Percentiles rank a stretch among this genome's conserved stretches.
Evolutionary conservation across 73 alveolate genomes (phyloP).

Genomic region (Paramecium sexaurelia): DNA sequence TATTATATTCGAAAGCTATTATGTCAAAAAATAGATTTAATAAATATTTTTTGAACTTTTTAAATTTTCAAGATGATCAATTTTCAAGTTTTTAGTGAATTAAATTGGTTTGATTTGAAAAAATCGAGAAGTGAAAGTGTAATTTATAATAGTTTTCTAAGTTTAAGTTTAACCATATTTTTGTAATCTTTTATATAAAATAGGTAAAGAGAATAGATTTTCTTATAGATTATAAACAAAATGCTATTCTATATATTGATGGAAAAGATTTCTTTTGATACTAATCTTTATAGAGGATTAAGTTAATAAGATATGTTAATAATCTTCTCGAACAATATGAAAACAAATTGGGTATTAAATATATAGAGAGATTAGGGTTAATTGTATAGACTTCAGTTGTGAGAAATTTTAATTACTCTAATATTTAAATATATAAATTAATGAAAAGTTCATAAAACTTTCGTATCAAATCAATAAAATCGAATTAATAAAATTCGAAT

Average conservation of each 20-base stretch:
- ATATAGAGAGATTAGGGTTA: not conserved
- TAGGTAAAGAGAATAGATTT: not conserved
- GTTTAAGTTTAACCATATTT: not conserved
- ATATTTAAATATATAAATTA: not conserved
- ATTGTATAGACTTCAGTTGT: not conserved
- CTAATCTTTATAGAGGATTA: not conserved
- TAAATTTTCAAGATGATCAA: too few species aligned
- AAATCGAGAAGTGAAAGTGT: not conserved
- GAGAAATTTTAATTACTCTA: not conserved
- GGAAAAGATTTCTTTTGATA: not conserved
- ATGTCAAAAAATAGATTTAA: too few species aligned
- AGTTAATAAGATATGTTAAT: too few species aligned
- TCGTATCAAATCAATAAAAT: not conserved
- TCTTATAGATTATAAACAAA: not conserved
- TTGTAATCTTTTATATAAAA: not conserved
- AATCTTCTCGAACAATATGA: not conserved
- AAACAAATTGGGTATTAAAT: not conserved
- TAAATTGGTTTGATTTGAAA: too few species aligned
- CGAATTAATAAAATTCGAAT: not conserved
- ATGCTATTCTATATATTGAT: not conserved
- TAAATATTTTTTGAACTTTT: too few species aligned
- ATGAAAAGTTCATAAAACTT: slow-evolving; percentile 7
- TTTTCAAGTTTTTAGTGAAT: too few species aligned
- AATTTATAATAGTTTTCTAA: not conserved
- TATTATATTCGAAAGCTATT: too few species aligned